Percentiles rank a stretch among this genome's conserved stretches.
Evolutionary conservation across 352 stramenopile species (phyloP).

Genomic region (Phytophthora sp.): DNA sequence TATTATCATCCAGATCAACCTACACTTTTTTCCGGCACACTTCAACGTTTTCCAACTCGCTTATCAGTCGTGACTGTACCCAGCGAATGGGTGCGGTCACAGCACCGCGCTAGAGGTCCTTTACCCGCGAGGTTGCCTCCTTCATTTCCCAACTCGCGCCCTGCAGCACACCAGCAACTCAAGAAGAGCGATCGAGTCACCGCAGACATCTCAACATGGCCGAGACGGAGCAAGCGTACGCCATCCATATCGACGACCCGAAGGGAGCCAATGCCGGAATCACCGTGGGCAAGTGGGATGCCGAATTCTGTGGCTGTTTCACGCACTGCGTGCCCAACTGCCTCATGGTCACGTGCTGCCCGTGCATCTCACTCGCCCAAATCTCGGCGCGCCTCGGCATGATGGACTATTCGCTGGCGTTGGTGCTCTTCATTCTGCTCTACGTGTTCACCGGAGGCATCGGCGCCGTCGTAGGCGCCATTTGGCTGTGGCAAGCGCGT

Average conservation of each 20-base stretch:
- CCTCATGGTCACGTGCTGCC: constrained; percentile 42
- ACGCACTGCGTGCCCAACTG: constrained; percentile 44
- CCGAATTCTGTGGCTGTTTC: constrained; percentile 35
- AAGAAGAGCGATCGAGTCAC: background rate
- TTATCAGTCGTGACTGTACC: no score
- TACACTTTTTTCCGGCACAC: constrained; percentile 7
- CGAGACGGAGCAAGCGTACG: constrained; percentile 13
- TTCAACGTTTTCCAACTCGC: no score
- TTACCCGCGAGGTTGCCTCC: background rate
- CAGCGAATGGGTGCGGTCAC: background rate
- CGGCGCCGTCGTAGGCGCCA: background rate
- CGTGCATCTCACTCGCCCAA: constrained; percentile 36
- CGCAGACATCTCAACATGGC: constrained; percentile 14
- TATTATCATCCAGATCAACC: background rate
- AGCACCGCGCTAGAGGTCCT: background rate
- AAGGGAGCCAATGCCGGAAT: constrained; percentile 27
- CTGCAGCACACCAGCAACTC: constrained; percentile 1
- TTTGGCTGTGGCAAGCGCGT: constrained; percentile 1
- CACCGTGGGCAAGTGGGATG: constrained; percentile 20
- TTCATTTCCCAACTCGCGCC: constrained; percentile 15
- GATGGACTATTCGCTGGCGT: constrained; percentile 1
- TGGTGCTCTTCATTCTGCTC: constrained; percentile 1
- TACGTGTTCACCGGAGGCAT: background rate
- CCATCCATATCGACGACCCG: constrained; percentile 29
- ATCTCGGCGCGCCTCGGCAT: constrained; percentile 10